These are phyloP conservation scores for Inosperma sp. DNA, from an alignment of 768 basidiomycete species.

Conservation along the genomic window DNA sequence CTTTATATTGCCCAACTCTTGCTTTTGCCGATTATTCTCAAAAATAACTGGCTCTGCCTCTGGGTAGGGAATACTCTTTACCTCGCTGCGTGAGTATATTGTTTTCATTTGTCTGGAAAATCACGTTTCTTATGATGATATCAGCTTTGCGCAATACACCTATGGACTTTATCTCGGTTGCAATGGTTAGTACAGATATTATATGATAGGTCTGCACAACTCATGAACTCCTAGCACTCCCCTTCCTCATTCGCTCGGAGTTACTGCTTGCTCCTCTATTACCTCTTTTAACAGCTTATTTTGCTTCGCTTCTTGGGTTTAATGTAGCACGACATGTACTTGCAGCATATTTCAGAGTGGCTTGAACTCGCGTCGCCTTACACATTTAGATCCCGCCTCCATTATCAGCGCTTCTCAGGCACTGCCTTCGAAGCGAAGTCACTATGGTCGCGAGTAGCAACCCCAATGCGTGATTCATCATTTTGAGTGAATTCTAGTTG, in stretches of 20 bases:
- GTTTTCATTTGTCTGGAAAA: neutral
- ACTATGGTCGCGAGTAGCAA: too few species aligned
- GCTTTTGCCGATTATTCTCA: conserved; percentile 75
- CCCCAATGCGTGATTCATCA: too few species aligned
- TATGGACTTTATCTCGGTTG: conserved; percentile 89
- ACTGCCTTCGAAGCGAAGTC: too few species aligned
- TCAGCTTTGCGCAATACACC: conserved; percentile 83
- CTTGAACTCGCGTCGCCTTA: neutral
- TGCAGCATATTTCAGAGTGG: conserved; percentile 59
- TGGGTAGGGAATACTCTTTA: conserved; percentile 91
- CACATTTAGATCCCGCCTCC: too few species aligned
- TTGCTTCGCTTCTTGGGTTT: conserved; percentile 84
- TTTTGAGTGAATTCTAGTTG: too few species aligned
- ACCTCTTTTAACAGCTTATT: conserved; percentile 80
- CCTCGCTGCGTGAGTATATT: conserved; percentile 65
- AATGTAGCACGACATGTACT: conserved; percentile 86
- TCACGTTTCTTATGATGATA: conserved; percentile 12
- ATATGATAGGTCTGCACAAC: conserved; percentile 15
- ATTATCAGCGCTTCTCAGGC: too few species aligned
- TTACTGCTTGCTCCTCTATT: conserved; percentile 87
- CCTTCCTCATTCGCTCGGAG: conserved; percentile 88
- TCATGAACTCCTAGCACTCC: conserved; percentile 56
- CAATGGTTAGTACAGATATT: conserved; percentile 49
- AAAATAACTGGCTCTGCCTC: conserved; percentile 90
- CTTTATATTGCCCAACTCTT: conserved; percentile 88